Percentiles rank a stretch among this genome's conserved stretches.
phyloP scores from a whole-genome alignment of 2,329 filamentous ascomycete genomes.

The Penicillium olsonii region DNA sequence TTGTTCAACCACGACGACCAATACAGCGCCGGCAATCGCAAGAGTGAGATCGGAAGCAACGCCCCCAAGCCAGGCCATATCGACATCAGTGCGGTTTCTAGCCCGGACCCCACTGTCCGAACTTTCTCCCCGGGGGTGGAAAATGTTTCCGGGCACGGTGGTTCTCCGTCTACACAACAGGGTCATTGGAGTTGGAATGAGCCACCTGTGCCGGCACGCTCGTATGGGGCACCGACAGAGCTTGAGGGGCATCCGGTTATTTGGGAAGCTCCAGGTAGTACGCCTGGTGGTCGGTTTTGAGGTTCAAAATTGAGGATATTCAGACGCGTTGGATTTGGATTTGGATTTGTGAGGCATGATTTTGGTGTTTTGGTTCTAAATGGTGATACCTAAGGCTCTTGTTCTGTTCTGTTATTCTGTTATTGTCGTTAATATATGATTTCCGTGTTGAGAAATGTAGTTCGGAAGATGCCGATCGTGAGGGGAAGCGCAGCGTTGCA shows the following conservation, averaged over 20 bases:
- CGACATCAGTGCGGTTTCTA: conserved; percentile 10
- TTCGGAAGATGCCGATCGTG: not conserved
- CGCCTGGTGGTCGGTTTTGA: not conserved
- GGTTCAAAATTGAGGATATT: not conserved
- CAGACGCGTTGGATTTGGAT: not conserved
- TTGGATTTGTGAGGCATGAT: not conserved
- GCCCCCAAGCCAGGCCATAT: conserved; percentile 1
- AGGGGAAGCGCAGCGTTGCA: not conserved
- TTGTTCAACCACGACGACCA: conserved; percentile 21
- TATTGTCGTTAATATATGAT: not conserved
- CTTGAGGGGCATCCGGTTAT: conserved; percentile 16
- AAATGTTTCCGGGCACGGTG: not conserved
- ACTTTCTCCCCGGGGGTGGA: conserved; percentile 8
- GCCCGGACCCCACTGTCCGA: conserved; percentile 9
- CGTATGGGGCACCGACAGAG: conserved; percentile 13
- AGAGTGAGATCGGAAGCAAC: conserved; percentile 18
- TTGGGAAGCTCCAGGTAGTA: conserved; percentile 7
- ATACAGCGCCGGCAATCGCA: conserved; percentile 15
- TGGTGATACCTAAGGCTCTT: not conserved
- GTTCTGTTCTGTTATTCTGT: not conserved
- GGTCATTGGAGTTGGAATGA: conserved; percentile 21
- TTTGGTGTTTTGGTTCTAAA: not conserved
- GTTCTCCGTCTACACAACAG: conserved; percentile 4
- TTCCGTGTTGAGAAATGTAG: not conserved
- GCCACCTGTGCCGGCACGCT: not conserved